These are phyloP conservation scores for Tuber umbilicatum DNA, from an alignment of 495 filamentous ascomycete genomes.

Conservation along the genomic window DNA sequence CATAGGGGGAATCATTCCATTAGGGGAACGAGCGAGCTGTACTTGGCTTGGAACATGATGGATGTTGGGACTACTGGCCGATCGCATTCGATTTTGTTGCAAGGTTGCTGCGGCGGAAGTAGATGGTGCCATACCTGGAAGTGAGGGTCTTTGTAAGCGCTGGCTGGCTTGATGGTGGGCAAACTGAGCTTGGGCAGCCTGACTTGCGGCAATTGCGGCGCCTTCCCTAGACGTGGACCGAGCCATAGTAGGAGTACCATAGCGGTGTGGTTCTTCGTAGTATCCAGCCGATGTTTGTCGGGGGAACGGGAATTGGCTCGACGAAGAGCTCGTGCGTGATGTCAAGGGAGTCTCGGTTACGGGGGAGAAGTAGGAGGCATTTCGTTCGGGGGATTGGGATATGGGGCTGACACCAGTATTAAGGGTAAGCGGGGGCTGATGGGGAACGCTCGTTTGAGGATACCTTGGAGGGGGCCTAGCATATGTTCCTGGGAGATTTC, in stretches of 20 bases:
- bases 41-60: slow-evolving; percentile 39
- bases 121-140: slow-evolving; percentile 64
- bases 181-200: slow-evolving; percentile 44
- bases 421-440: slow-evolving; percentile 37
- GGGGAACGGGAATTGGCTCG: slow-evolving; percentile 65
- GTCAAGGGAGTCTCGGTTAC: slow-evolving; percentile 74
- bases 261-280: slow-evolving; percentile 66
- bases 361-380: slow-evolving; percentile 82
- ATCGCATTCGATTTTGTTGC: slow-evolving; percentile 55
- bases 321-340: slow-evolving; percentile 71
- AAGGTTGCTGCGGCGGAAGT: slow-evolving; percentile 46
- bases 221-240: slow-evolving; percentile 71
- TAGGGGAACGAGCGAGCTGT: slow-evolving; percentile 38
- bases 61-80: slow-evolving; percentile 60
- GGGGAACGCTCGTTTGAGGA: slow-evolving; percentile 44
- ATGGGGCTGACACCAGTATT: slow-evolving; percentile 37
- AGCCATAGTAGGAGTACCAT: slow-evolving; percentile 62
- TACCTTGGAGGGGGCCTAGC: slow-evolving; percentile 43
- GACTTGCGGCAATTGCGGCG: slow-evolving; percentile 31
- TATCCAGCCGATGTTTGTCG: slow-evolving; percentile 61
- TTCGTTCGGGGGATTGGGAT: slow-evolving; percentile 47
- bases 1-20: slow-evolving; percentile 54
- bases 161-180: slow-evolving; percentile 47
- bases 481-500: slow-evolving; percentile 36
- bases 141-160: slow-evolving; percentile 70